phyloP scores from a whole-genome alignment of 176 grass and related monocot genomes.

The Oryza nivara region DNA sequence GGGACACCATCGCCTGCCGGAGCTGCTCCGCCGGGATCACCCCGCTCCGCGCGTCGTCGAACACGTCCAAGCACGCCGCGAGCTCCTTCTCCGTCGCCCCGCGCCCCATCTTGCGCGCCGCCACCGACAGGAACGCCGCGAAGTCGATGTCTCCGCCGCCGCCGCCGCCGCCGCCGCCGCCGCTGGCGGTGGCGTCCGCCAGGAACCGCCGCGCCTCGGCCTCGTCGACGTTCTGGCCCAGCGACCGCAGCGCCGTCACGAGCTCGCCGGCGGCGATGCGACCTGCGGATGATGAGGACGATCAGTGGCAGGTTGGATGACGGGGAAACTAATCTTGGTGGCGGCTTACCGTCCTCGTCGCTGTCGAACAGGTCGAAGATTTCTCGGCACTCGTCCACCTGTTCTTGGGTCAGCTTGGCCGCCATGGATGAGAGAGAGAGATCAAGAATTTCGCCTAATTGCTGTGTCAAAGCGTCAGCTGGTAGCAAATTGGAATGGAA shows the following conservation, averaged over 20 bases:
- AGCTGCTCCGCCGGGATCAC: slow-evolving; percentile 60
- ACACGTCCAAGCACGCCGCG: slow-evolving; percentile 40
- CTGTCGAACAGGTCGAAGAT: slow-evolving; percentile 61
- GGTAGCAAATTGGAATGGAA: neutral
- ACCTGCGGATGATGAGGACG: neutral
- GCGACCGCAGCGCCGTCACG: slow-evolving; percentile 47
- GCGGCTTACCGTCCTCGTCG: slow-evolving; percentile 54
- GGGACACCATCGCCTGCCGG: slow-evolving; percentile 54
- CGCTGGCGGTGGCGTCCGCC: neutral
- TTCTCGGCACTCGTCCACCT: slow-evolving; percentile 56
- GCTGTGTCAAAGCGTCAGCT: neutral
- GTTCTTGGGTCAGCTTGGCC: slow-evolving; percentile 45
- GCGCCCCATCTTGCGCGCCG: slow-evolving; percentile 41
- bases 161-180: neutral
- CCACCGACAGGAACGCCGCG: slow-evolving; percentile 49
- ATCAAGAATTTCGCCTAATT: neutral
- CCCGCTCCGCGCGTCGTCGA: slow-evolving; percentile 51
- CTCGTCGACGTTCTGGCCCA: slow-evolving; percentile 59
- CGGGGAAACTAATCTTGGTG: neutral
- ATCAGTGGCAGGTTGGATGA: too few relatives aligned
- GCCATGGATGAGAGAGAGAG: slow-evolving; percentile 42
- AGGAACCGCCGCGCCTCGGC: slow-evolving; percentile 42
- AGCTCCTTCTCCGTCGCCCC: slow-evolving; percentile 41
- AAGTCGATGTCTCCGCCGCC: slow-evolving; percentile 17
- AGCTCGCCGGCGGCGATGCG: slow-evolving; percentile 45